phyloP scores from a whole-genome alignment of 2,329 filamentous ascomycete genomes.

The Torrubiellomyces zombiae region DNA sequence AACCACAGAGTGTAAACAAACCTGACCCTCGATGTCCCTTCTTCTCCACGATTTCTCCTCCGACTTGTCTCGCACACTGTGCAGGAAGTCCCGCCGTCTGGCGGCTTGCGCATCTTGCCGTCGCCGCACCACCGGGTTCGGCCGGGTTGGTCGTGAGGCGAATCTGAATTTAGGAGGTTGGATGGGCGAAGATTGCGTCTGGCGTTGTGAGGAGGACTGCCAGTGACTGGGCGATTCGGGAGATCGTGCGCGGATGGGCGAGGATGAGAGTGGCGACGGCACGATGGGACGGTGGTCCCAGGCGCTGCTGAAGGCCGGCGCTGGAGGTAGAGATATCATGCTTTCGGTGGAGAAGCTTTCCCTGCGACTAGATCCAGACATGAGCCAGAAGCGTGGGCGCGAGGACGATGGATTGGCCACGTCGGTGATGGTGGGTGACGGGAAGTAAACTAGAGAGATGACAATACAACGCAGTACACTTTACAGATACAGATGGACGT shows the following conservation, averaged over 20 bases:
- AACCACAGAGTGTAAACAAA: too few species aligned
- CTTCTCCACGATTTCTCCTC: constrained; percentile 44
- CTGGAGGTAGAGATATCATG: constrained; percentile 25
- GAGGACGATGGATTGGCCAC: not conserved
- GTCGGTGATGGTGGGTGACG: not conserved
- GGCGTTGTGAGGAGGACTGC: constrained; percentile 23
- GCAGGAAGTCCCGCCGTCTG: constrained; percentile 51
- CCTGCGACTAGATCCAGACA: constrained; percentile 18
- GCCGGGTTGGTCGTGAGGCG: constrained; percentile 37
- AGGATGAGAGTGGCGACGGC: constrained; percentile 42
- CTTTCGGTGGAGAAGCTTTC: too few species aligned
- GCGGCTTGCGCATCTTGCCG: constrained; percentile 47
- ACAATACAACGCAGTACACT: too few species aligned
- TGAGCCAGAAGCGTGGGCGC: constrained; percentile 4
- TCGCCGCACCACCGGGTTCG: constrained; percentile 44
- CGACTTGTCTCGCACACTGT: constrained; percentile 43
- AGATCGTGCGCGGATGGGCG: constrained; percentile 36
- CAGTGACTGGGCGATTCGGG: constrained; percentile 25
- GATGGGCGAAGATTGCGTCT: constrained; percentile 28
- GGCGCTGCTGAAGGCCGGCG: constrained; percentile 25
- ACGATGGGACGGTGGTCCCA: constrained; percentile 29
- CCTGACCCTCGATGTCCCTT: constrained; percentile 43
- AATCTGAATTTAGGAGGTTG: constrained; percentile 28
- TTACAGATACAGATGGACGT: too few species aligned
- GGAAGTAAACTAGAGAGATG: too few species aligned